Conservation (phyloP, 2,329 filamentous ascomycete genomes). For the Lecanicillium sp. region DNA sequence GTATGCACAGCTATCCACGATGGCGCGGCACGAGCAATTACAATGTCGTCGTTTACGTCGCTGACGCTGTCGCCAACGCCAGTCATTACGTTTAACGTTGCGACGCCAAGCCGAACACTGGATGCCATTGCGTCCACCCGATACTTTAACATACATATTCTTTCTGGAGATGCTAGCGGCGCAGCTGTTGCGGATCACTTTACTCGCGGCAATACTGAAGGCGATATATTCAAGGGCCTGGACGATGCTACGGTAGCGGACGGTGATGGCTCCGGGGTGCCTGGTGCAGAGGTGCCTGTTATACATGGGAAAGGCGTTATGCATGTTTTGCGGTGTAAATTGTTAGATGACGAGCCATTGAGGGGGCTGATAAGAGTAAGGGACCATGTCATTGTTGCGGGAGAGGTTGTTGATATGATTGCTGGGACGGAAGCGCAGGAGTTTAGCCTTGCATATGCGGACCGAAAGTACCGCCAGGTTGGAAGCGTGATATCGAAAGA, state of each 20-base stretch:
- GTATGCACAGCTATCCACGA: slow-evolving; percentile 40
- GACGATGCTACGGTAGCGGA: slow-evolving; percentile 14
- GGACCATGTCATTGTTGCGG: slow-evolving; percentile 45
- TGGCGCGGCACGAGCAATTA: slow-evolving; percentile 39
- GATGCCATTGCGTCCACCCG: slow-evolving; percentile 37
- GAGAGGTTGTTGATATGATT: slow-evolving; percentile 39
- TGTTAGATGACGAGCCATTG: slow-evolving; percentile 30
- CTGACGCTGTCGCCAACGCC: slow-evolving; percentile 43
- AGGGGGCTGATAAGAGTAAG: slow-evolving; percentile 36
- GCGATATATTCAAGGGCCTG: slow-evolving; percentile 30
- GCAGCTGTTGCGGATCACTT: slow-evolving; percentile 44
- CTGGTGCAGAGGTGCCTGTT: slow-evolving; percentile 25
- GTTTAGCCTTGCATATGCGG: slow-evolving; percentile 41
- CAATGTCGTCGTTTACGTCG: slow-evolving; percentile 52
- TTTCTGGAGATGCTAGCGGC: slow-evolving; percentile 37
- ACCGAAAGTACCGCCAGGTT: slow-evolving; percentile 38
- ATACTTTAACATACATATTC: slow-evolving; percentile 47
- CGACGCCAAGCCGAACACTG: slow-evolving; percentile 45
- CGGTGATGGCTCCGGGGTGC: slow-evolving; percentile 1
- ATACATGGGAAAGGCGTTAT: slow-evolving; percentile 44
- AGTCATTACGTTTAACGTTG: slow-evolving; percentile 49
- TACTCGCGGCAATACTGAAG: slow-evolving; percentile 36
- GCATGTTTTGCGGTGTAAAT: slow-evolving; percentile 35
- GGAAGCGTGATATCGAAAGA: slow-evolving; percentile 23
- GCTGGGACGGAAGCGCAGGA: slow-evolving; percentile 21